Base-by-base conservation (phyloP, 1,284 basidiomycete genomes). In the Apiotrichum mycotoxinovorans region DNA sequence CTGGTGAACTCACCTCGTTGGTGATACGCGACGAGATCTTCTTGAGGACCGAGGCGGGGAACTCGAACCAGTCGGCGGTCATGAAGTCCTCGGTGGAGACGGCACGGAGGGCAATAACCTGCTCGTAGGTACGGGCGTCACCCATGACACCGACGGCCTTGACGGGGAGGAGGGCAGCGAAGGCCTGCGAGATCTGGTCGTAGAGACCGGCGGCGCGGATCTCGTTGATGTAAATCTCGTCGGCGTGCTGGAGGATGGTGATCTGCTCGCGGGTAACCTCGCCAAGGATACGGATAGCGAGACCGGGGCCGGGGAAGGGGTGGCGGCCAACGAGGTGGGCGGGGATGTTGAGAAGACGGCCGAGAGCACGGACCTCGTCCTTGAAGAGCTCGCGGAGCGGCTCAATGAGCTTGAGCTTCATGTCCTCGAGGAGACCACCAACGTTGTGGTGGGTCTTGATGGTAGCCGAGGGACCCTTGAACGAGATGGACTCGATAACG, bases 371-470 rank as follows among this genome's bases (percentile, higher is more conserved):
- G 47, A 98, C 96, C 79, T 99, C 96, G 76, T 99, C 93, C 82
- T 98, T 98, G 85, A 99, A 99, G 25, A 99, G 83, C 80, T 98
- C 96, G 38, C 96, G 84, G 46, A 99, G 80, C 38, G 96, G 96
- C 79, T 99, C 96, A 66, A 99, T 98, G 44, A 99, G 83, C 81
- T 98, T 98, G 66, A 99, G 83, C 79, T 96, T 98, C 96, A 98
- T 99, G 76, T 98, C 88, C 71, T 90, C 91, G 60, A 98, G 81
- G 50, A 99, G 80, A 12, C 96, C 96, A 33, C 96, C 96, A 62
- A 98, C 96, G 69, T 99, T 99, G 78, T 98, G 96, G 75, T 99
- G 96, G 11, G 96, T 98, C 83, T 99, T 98, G 82, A 99, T 98
- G 18, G 95, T 98, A 45, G 96, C 96, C 66, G 89, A 92, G 2